Base-by-base conservation (phyloP, 2,329 filamentous ascomycete species). In the Neopestalotiopsis clavispora region DNA sequence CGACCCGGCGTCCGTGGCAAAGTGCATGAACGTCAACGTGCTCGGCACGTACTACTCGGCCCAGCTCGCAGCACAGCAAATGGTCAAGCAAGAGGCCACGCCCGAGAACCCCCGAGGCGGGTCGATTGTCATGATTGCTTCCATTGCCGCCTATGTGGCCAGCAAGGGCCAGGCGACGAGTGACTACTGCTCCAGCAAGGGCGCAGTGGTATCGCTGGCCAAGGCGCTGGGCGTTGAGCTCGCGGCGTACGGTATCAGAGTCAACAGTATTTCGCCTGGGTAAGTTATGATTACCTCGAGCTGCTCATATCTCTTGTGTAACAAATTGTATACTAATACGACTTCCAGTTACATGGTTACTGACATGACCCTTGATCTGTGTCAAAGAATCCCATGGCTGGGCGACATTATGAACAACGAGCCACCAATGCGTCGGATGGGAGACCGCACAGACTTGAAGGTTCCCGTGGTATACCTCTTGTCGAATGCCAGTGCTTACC, bases 41-140 rank as follows among this genome's bases (percentile, higher is more conserved):
- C 91, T 86, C 63, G 92, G 91, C n/a, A 89, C 87, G 28, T 91
- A 90, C 79, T 84, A 91, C 78, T 92, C 90, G 75, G 91, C 91
- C 69, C 90, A 92, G 81, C 90, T 90, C 68, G 88, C 91, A 30
- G 91, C 91, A 65, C 84, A 87, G 70, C 86, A 90, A 42, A 76
- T 87, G 72, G 78, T 81, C 78, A 80, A 62, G 79, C 78, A 63
- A 78, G 81, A 12, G 78, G 73, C 0, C 76, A 79, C 1, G 84
- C 84, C 0, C 85, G 81, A 68, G 49, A 76, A 75, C 42, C 68
- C 72, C 0, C 63, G 71, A 0, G 76, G 74, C 14, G 78, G 78
- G 3, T 78, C 76, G 1, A 85, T 87, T 60, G 83, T 86, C n/a
- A 81, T 87, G 69, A 85, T 87, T 69, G 80, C 82, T 3, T 83